Evolutionary conservation across 345 rosid species (phyloP).

Genomic region (Eucalyptus leucophloia): DNA sequence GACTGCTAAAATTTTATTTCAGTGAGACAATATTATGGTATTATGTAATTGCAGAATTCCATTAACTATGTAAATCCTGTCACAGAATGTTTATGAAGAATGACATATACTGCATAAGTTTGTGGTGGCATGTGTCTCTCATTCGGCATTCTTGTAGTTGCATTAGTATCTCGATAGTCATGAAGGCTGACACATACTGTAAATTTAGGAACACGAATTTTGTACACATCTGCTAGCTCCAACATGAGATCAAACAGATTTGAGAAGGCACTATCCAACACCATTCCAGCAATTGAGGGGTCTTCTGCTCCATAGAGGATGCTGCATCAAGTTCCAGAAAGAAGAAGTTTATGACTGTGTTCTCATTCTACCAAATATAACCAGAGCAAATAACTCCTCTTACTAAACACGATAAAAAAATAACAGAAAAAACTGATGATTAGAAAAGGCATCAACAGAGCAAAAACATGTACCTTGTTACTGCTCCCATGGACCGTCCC

Average conservation of each 20-base stretch:
- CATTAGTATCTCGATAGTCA: not conserved
- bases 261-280: constrained; percentile 95
- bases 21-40: not conserved
- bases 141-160: not conserved
- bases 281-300: constrained; percentile 96
- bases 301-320: constrained; percentile 95
- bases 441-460: not conserved
- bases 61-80: not conserved
- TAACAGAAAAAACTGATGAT: not conserved
- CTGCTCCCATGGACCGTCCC: constrained; percentile 99
- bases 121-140: not conserved
- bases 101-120: not conserved
- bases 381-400: not conserved
- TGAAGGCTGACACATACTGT: constrained; percentile 32
- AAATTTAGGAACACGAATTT: constrained; percentile 88
- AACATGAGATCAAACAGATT: constrained; percentile 93
- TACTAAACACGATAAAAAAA: not conserved
- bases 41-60: not conserved
- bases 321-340: constrained; percentile 32
- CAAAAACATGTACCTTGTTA: constrained; percentile 54
- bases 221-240: constrained; percentile 93
- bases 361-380: not conserved
- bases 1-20: not conserved
- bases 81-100: not conserved
- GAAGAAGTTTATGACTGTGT: not conserved